Percentiles rank a stretch among this genome's conserved stretches.
phyloP scores from a whole-genome alignment of 805 yeast species.

The Cyberlindnera bimundalis region DNA sequence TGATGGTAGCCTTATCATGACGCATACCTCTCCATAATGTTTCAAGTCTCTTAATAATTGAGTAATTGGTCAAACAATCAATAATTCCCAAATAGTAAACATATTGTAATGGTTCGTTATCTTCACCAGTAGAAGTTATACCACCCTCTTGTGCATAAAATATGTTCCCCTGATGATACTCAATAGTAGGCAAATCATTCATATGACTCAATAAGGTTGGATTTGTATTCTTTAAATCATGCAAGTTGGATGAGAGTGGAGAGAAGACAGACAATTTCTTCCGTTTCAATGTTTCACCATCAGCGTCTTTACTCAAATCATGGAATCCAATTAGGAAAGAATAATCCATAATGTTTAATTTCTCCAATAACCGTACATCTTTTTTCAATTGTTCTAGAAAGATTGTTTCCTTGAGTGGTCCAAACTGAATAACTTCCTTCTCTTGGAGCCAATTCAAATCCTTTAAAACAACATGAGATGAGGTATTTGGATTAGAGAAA shows the following conservation, averaged over 20 bases:
- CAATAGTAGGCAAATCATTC: constrained; percentile 41
- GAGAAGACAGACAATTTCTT: constrained; percentile 37
- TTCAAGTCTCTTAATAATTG: constrained; percentile 71
- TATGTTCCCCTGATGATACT: constrained; percentile 45
- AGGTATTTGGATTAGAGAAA: constrained; percentile 39
- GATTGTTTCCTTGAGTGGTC: constrained; percentile 59
- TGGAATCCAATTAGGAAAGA: constrained; percentile 87
- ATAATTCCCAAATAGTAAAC: constrained; percentile 91
- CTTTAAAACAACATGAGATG: constrained; percentile 56
- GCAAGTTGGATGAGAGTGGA: constrained; percentile 26
- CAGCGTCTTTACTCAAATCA: constrained; percentile 60
- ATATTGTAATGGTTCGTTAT: constrained; percentile 56
- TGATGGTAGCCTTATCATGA: constrained; percentile 65
- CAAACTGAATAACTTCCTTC: constrained; percentile 63
- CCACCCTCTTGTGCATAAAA: constrained; percentile 87
- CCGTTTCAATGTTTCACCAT: constrained; percentile 28
- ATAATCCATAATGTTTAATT: constrained; percentile 91
- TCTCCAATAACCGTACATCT: constrained; percentile 71
- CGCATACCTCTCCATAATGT: constrained; percentile 78
- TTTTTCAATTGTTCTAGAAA: constrained; percentile 67
- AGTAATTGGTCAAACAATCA: constrained; percentile 85
- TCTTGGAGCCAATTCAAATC: constrained; percentile 85
- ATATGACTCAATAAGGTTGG: constrained; percentile 41
- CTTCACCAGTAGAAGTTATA: constrained; percentile 58
- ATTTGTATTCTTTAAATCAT: constrained; percentile 40